A percentile compares a stretch with the other conserved stretches of the same genome.
phyloP scores from a whole-genome alignment of 176 grass and related monocot genomes.

The Oryza punctata region DNA sequence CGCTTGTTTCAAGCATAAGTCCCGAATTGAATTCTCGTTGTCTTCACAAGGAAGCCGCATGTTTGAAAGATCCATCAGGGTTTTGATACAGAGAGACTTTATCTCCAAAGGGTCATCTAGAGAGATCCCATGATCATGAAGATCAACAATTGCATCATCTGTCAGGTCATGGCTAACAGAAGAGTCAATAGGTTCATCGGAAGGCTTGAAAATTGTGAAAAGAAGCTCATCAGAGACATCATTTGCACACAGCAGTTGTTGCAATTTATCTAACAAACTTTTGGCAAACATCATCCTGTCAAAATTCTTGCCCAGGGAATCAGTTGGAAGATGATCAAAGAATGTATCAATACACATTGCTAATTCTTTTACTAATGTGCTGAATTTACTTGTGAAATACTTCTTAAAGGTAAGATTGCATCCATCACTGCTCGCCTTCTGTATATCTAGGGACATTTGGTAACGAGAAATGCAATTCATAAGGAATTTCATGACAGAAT shows the following conservation, averaged over 20 bases:
- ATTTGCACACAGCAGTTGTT: constrained; percentile 35
- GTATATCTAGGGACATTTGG: constrained; percentile 40
- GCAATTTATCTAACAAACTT: constrained; percentile 50
- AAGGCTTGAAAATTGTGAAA: constrained; percentile 50
- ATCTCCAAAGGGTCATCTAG: constrained; percentile 50
- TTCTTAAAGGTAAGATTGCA: constrained; percentile 37
- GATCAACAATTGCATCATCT: constrained; percentile 42
- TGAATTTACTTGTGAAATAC: constrained; percentile 52
- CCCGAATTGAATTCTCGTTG: constrained; percentile 44
- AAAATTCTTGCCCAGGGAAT: constrained; percentile 50
- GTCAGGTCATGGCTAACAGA: constrained; percentile 33
- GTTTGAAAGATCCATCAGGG: constrained; percentile 48
- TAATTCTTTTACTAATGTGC: constrained; percentile 42
- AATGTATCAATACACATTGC: constrained; percentile 48
- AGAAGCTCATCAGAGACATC: constrained; percentile 53
- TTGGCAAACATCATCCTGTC: constrained; percentile 47
- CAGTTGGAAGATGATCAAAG: constrained; percentile 54
- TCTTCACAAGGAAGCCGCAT: constrained; percentile 59
- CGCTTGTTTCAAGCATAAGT: constrained; percentile 74
- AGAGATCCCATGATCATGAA: constrained; percentile 37
- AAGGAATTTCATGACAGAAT: constrained; percentile 55
- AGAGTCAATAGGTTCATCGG: constrained; percentile 35
- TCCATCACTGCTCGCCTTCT: constrained; percentile 25
- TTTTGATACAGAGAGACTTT: constrained; percentile 61
- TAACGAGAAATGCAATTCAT: constrained; percentile 47